These are phyloP conservation scores for Avena sativa DNA, from an alignment of 176 grass and related monocot species.

Conservation along the genomic window DNA sequence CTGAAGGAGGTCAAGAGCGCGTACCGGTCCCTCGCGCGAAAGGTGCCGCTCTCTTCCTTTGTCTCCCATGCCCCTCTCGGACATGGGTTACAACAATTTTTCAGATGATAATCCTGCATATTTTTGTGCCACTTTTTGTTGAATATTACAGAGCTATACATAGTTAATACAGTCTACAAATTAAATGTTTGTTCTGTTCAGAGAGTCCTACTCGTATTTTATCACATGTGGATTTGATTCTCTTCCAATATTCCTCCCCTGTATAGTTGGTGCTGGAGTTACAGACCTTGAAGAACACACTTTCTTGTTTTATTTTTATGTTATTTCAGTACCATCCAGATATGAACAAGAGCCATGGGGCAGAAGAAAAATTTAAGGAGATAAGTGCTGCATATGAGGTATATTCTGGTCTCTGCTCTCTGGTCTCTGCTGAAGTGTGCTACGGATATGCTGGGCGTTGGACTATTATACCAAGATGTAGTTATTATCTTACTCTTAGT, in stretches of 20 bases:
- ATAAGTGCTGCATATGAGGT: constrained; percentile 99
- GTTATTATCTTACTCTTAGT: constrained; percentile 9
- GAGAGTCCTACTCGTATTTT: background rate
- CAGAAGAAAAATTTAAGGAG: constrained; percentile 98
- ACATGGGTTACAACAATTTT: background rate
- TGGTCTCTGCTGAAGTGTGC: background rate
- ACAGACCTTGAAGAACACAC: constrained; percentile 28
- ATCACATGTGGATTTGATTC: background rate
- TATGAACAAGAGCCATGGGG: constrained; percentile 83
- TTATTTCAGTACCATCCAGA: constrained; percentile 84
- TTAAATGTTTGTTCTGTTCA: background rate
- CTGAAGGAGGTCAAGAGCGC: constrained; percentile 85
- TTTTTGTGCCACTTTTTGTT: background rate
- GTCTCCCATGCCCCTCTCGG: background rate
- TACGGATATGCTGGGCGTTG: background rate
- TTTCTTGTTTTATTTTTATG: constrained; percentile 40
- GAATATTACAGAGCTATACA: background rate
- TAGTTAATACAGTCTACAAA: background rate
- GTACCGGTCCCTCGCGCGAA: constrained; percentile 81
- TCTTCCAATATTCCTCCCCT: background rate
- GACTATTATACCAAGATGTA: background rate
- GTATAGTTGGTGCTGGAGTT: constrained; percentile 7
- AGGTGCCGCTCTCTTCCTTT: constrained; percentile 44
- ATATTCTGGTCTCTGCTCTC: constrained; percentile 31
- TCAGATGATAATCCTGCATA: background rate